These are phyloP conservation scores for Neurospora sp. DNA, from an alignment of 2,329 filamentous ascomycete genomes.

Conservation along the genomic window DNA sequence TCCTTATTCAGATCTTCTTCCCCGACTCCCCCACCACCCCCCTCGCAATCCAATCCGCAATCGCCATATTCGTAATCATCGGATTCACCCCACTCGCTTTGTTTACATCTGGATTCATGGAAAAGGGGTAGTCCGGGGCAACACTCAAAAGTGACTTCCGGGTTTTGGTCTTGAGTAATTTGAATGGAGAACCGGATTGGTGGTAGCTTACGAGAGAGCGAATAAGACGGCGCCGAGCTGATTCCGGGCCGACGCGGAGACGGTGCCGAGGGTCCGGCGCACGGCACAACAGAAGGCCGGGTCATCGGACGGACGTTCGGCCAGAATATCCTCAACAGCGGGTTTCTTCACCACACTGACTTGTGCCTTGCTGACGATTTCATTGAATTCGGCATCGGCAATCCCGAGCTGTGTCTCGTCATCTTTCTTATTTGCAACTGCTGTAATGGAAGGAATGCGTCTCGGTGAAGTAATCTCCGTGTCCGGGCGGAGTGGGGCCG, in stretches of 20 bases:
- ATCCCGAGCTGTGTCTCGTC: slow-evolving; percentile 33
- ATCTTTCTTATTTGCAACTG: slow-evolving; percentile 30
- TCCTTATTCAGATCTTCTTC: too few relatives aligned
- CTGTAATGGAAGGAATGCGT: slow-evolving; percentile 48
- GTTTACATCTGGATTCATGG: neutral
- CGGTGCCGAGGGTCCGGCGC: slow-evolving; percentile 29
- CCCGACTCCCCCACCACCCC: too few relatives aligned
- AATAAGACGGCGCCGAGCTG: slow-evolving; percentile 30
- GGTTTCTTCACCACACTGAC: slow-evolving; percentile 18
- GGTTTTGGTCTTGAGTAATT: neutral
- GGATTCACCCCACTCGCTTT: neutral
- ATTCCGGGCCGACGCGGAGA: slow-evolving; percentile 24
- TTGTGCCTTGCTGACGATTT: slow-evolving; percentile 30
- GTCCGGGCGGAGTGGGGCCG: slow-evolving; percentile 12
- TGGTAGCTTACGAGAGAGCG: slow-evolving; percentile 32
- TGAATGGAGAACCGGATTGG: neutral
- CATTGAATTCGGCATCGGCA: slow-evolving; percentile 39
- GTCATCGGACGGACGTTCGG: slow-evolving; percentile 40
- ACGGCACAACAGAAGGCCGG: slow-evolving; percentile 43
- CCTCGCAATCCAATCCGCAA: too few relatives aligned
- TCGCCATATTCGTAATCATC: too few relatives aligned
- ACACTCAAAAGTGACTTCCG: neutral
- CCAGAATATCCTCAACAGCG: slow-evolving; percentile 23
- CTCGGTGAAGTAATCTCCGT: slow-evolving; percentile 31
- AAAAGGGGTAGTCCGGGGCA: neutral